Conservation (phyloP, 1,284 basidiomycete species). For the Pulchroboletus neoregius region DNA sequence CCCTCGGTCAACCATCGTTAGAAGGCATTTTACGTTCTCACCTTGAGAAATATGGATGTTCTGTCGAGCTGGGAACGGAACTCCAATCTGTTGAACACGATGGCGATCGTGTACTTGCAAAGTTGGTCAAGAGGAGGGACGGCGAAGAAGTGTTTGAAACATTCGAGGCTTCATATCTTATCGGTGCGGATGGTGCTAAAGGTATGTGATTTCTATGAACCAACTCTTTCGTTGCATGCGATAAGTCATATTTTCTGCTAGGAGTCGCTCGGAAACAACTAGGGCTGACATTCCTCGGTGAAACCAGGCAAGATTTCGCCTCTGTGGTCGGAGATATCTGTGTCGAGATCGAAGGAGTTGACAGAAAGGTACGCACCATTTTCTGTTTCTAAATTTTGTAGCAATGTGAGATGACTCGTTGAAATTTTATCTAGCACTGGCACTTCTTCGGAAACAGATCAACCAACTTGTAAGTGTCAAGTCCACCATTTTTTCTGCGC, state of each 20-base stretch:
- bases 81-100: conserved; percentile 34
- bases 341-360: conserved; percentile 30
- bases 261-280: conserved; percentile 41
- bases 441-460: conserved; percentile 26
- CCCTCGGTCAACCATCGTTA: conserved; percentile 34
- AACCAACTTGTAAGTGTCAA: conserved; percentile 4
- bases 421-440: conserved; percentile 26
- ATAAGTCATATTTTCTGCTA: background rate
- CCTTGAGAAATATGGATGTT: conserved; percentile 26
- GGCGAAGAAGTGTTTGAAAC: conserved; percentile 18
- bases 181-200: conserved; percentile 40
- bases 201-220: conserved; percentile 15
- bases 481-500: background rate
- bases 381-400: background rate
- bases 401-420: background rate
- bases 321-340: conserved; percentile 43
- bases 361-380: conserved; percentile 30
- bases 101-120: conserved; percentile 23
- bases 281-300: conserved; percentile 43
- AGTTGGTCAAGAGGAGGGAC: conserved; percentile 19
- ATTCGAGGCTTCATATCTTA: conserved; percentile 29
- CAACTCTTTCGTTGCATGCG: too few relatives aligned
- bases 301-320: conserved; percentile 35
- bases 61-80: conserved; percentile 33
- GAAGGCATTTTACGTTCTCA: conserved; percentile 34